A percentile compares a stretch with the other conserved stretches of the same genome.
Evolutionary conservation across 2,329 filamentous ascomycete genomes (phyloP).

Genomic region (Pseudocercospora crystallina): DNA sequence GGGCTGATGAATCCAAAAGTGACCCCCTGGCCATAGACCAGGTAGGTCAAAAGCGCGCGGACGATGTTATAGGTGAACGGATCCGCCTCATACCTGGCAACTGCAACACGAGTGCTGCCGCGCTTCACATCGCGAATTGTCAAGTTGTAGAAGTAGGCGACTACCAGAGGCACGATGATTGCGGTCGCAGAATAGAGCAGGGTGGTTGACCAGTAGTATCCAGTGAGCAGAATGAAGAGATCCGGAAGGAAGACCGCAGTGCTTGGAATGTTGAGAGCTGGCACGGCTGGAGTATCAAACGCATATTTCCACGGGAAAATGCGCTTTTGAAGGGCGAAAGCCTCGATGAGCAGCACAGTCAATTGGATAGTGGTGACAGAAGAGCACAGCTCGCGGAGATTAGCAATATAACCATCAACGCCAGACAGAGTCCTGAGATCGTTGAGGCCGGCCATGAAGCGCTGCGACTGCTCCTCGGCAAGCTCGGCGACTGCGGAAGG

Average conservation of each 20-base stretch:
- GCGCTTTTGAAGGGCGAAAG: slow-evolving; percentile 66
- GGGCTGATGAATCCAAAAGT: slow-evolving; percentile 63
- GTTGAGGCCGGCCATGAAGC: slow-evolving; percentile 65
- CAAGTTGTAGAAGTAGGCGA: slow-evolving; percentile 90
- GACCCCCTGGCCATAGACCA: slow-evolving; percentile 71
- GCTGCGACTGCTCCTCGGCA: slow-evolving; percentile 69
- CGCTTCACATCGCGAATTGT: slow-evolving; percentile 57
- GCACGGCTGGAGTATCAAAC: slow-evolving; percentile 66
- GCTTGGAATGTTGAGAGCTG: slow-evolving; percentile 39
- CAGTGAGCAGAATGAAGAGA: slow-evolving; percentile 73
- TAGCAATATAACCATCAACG: slow-evolving; percentile 64
- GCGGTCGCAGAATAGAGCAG: slow-evolving; percentile 75
- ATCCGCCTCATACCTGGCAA: slow-evolving; percentile 66
- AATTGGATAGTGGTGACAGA: slow-evolving; percentile 72
- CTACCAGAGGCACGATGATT: slow-evolving; percentile 65
- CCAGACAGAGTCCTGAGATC: slow-evolving; percentile 65
- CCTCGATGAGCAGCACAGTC: slow-evolving; percentile 67
- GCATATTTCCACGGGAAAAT: slow-evolving; percentile 71
- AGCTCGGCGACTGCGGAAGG: slow-evolving; percentile 74
- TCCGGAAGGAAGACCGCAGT: slow-evolving; percentile 69
- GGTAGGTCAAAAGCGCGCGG: slow-evolving; percentile 78
- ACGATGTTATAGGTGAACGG: slow-evolving; percentile 86
- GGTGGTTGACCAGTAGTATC: slow-evolving; percentile 70
- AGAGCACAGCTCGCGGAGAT: slow-evolving; percentile 68
- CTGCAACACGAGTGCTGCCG: slow-evolving; percentile 33